phyloP scores from a whole-genome alignment of 305 asterid genomes.

The Solanum chacoense region DNA sequence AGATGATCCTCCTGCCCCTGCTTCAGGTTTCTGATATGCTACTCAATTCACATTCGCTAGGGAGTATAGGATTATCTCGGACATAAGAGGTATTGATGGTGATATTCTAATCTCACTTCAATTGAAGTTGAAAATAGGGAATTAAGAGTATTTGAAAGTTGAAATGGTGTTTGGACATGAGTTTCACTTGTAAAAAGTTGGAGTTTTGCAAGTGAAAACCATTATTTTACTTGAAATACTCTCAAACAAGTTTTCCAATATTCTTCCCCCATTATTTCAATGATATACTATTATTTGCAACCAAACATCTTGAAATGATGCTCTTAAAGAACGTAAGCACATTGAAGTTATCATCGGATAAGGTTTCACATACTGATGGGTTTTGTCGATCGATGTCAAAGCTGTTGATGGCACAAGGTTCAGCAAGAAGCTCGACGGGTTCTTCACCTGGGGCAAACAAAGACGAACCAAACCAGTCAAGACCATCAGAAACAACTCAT shows the following conservation, averaged over 20 bases:
- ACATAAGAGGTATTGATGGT: not conserved
- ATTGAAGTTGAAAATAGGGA: not conserved
- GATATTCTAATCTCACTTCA: not conserved
- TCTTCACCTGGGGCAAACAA: conserved; percentile 44
- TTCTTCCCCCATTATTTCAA: not conserved
- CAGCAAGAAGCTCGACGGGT: conserved; percentile 71
- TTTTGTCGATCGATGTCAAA: conserved; percentile 77
- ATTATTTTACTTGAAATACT: not conserved
- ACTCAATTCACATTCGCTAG: not conserved
- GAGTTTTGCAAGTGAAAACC: not conserved
- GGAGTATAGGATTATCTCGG: not conserved
- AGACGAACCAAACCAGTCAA: conserved; percentile 6
- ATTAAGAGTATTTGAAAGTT: not conserved
- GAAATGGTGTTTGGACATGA: not conserved
- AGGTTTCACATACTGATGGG: conserved; percentile 44
- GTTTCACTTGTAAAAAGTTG: not conserved
- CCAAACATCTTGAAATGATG: not conserved
- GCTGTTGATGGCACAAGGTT: conserved; percentile 85
- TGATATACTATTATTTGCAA: not conserved
- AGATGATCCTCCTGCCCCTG: not conserved
- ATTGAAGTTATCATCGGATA: not conserved
- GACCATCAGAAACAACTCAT: conserved; percentile 7
- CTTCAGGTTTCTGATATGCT: not conserved
- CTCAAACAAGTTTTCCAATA: not conserved
- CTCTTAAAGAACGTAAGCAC: not conserved